Base-by-base conservation (phyloP, 768 basidiomycete species). In the Albatrellus ellisii region DNA sequence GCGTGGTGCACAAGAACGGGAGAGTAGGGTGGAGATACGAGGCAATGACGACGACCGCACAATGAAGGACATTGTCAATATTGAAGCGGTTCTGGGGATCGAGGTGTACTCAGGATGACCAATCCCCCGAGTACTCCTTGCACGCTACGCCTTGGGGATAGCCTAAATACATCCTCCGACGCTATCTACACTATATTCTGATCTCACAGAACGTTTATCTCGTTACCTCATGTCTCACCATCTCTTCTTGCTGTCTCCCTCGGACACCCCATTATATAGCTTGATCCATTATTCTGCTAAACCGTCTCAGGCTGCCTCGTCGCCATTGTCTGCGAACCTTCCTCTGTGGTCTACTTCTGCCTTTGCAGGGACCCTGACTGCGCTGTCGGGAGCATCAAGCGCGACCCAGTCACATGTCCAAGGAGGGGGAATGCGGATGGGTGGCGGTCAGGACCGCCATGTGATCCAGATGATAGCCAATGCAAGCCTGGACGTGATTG, bases 381-480 rank as follows among this genome's bases (percentile, higher is more conserved):
- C 87, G 17, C 59, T 90, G 42, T 89, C 86, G 15, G 87, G 87
- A 4, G 87, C 88, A 11, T 78, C 85, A 15, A 82, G 76, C 54
- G 73, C 81, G 18, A 72, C 73, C 4, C 80, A 86, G 53, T 53
- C 67, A 26, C 62, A 78, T 47, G 68, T 72, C 15, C 67, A 73
- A 32, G 73, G 79, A n/a, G 67, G 66, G 9, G 72, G 35, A 17
- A 21, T 73, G 26, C 67, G 73, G 51, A 75, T 84, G 60, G 86
- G 82, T 9, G 81, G 83, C 4, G 87, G 82, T 11, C 82, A 82
- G 61, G 84, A 88, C 56, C 69, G 86, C 41, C 90, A 95, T 72
- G 88, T 99, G 45, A 86, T 92, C 54, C 94, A 98, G 67, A 95
- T 99, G 87, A 90, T 98, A 55, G 94, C 92, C 17, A 94, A 98